Evolutionary conservation across 23 red algal species (phyloP).

Genomic region (Gracilaria gracilis): DNA sequence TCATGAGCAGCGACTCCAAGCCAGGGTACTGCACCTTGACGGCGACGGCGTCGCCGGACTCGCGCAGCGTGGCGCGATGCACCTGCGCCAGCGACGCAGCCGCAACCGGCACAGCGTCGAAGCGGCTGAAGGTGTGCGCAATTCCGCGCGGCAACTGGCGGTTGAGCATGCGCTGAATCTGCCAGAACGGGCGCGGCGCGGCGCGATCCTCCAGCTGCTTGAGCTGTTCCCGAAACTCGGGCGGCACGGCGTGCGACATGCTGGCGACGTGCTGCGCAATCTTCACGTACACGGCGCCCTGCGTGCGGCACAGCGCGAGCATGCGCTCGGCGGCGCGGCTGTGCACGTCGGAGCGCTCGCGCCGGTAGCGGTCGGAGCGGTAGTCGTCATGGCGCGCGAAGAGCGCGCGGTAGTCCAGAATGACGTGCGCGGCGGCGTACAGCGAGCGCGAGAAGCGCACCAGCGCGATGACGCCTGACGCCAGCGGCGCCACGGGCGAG

Average conservation of each 20-base stretch:
- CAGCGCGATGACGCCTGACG: slow-evolving; percentile 48
- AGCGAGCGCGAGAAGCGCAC: slow-evolving; percentile 60
- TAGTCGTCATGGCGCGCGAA: slow-evolving; percentile 59
- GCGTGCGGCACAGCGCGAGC: slow-evolving; percentile 24
- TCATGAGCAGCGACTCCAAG: slow-evolving; percentile 39
- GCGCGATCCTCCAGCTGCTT: slow-evolving; percentile 59
- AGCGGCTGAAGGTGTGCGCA: slow-evolving; percentile 44
- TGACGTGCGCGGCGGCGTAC: slow-evolving; percentile 34
- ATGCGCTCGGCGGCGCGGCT: slow-evolving; percentile 30
- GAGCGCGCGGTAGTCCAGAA: slow-evolving; percentile 56
- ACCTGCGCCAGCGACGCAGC: slow-evolving; percentile 87
- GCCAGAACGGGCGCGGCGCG: slow-evolving; percentile 43
- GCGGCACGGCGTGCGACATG: slow-evolving; percentile 57
- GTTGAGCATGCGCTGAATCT: slow-evolving; percentile 57
- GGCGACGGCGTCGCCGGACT: slow-evolving; percentile 49
- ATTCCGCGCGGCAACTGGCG: slow-evolving; percentile 54
- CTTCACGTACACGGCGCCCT: slow-evolving; percentile 86
- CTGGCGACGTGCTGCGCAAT: slow-evolving; percentile 71
- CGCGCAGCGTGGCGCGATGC: slow-evolving; percentile 70
- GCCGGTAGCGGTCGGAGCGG: slow-evolving; percentile 23
- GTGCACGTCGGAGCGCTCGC: slow-evolving; percentile 45
- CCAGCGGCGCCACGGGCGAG: background rate
- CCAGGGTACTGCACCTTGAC: slow-evolving; percentile 91
- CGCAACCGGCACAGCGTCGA: slow-evolving; percentile 74
- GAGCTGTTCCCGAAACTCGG: slow-evolving; percentile 51